Evolutionary conservation across 352 stramenopile species (phyloP), one percentile per base, ranked within the genome.

Genomic region (Pythium vanterpoolii): DNA sequence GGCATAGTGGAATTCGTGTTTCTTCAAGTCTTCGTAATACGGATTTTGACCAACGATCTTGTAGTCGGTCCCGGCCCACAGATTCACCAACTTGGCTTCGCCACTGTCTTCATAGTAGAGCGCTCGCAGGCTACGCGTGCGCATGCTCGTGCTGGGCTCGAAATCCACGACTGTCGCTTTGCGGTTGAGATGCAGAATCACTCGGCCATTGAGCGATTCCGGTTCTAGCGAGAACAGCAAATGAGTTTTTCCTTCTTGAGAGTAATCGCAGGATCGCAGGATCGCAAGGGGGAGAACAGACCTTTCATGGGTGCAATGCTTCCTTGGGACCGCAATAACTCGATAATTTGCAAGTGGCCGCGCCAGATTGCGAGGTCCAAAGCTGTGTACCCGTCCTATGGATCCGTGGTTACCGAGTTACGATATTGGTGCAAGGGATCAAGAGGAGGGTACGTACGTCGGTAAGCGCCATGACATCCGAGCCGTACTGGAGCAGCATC

Each of bases 231-330:
- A 45, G 47, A 49, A 53, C 24, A 49, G 11, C 1, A 62, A 40
- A 24, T n/a, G n/a, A n/a, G n/a, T n/a, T n/a, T n/a, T n/a, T n/a
- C n/a, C n/a, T n/a, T 45, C 5, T 45, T 36, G 11, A 13, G 39
- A 14, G 30, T 21, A 28, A 28, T 8, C 43, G 43, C 21, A 9
- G 31, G 39, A 28, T 40, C 30, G 16, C 24, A 5, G 33, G 9
- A 13, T 38, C 27, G 33, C 5, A 34, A 54, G 4, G 8, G 30
- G 33, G 11, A 48, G 18, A 18, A 10, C 49, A 14, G 14, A 85
- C 79, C 79, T 83, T 93, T 93, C 77, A 93, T 93, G 1, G 83
- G 83, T 16, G 83, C 79, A 31, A 91, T 84, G 54, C 73, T 89
- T 54, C 81, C 81, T 55, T 93, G 83, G 9, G 83, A 91, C 19